Evolutionary conservation across 1,139 yeast species (phyloP).

Genomic region (Pichia inconspicua): DNA sequence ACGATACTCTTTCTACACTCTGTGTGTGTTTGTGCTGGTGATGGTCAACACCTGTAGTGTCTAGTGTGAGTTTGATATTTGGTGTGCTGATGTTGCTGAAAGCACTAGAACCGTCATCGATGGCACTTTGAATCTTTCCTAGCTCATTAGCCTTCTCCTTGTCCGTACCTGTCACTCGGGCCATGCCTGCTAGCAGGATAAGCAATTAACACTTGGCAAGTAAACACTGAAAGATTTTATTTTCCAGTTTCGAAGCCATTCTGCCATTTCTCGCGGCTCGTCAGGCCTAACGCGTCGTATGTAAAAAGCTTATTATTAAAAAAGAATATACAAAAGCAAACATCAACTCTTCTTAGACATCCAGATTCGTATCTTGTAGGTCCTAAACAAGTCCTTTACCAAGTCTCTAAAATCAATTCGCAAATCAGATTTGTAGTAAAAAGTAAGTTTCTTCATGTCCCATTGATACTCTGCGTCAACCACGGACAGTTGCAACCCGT

Average conservation of each 20-base stretch:
- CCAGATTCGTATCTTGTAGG: conserved; percentile 96
- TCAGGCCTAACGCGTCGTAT: too few species aligned
- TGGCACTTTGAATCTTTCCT: neutral
- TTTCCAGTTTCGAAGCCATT: neutral
- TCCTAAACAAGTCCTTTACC: conserved; percentile 84
- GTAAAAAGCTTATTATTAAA: too few species aligned
- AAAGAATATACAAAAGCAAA: too few species aligned
- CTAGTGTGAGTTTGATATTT: neutral
- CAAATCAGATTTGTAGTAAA: conserved; percentile 71
- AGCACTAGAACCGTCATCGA: neutral
- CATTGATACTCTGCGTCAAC: conserved; percentile 84
- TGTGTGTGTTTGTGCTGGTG: neutral
- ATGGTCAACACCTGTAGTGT: neutral
- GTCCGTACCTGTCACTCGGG: neutral
- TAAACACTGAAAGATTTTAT: neutral
- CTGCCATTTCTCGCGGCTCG: too few species aligned
- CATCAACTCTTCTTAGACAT: conserved; percentile 56
- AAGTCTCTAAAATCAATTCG: conserved; percentile 89
- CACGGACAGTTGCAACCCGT: conserved; percentile 26
- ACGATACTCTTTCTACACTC: neutral
- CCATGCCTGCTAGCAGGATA: neutral
- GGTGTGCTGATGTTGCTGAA: neutral
- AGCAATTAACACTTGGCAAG: neutral
- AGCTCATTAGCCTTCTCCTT: neutral
- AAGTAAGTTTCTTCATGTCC: conserved; percentile 88